Conservation (phyloP, 2,329 filamentous ascomycete species). For the Mariannaea sp. region DNA sequence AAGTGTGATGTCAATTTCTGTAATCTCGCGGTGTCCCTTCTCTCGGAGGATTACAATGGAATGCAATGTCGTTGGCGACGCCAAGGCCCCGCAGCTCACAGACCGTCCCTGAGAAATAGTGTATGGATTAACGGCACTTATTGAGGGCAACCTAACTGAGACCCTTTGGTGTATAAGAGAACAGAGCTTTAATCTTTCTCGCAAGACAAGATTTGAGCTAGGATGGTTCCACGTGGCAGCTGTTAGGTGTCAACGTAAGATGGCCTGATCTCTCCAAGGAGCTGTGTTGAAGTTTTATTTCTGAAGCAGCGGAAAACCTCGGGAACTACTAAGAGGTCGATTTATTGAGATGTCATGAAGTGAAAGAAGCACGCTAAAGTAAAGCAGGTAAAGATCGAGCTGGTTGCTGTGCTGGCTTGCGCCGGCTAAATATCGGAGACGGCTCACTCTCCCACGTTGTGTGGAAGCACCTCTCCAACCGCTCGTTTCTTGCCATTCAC, state of each 20-base stretch:
- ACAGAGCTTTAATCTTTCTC: not conserved
- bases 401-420: constrained; percentile 25
- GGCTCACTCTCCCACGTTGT: constrained; percentile 2
- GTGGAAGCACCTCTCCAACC: constrained; percentile 1
- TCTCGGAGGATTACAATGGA: not conserved
- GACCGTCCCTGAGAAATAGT: not conserved
- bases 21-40: too few relatives aligned
- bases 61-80: not conserved
- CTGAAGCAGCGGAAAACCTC: not conserved
- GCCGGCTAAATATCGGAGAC: constrained; percentile 40
- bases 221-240: not conserved
- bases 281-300: not conserved
- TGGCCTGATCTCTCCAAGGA: not conserved
- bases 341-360: not conserved
- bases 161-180: not conserved
- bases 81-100: not conserved
- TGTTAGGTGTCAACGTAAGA: not conserved
- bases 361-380: not conserved
- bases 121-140: not conserved
- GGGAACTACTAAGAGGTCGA: not conserved
- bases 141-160: too few relatives aligned
- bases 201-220: not conserved
- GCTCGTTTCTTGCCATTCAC: constrained; percentile 6
- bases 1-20: too few relatives aligned
- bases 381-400: too few relatives aligned